Conservation (phyloP, 2,329 filamentous ascomycete species). For the Colletotrichum sp. region DNA sequence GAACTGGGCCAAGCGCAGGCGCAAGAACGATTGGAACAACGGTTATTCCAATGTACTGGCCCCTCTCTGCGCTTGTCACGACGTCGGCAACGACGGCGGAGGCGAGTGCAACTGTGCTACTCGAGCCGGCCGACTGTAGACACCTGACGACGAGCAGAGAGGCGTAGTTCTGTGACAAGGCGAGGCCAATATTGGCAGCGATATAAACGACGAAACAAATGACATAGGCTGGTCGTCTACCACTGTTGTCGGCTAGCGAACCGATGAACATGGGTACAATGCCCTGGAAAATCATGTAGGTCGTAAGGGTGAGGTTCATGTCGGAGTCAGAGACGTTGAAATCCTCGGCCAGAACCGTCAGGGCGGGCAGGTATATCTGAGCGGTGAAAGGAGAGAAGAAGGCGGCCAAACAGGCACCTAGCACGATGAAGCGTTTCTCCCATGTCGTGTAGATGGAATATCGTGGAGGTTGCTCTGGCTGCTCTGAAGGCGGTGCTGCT, state of each 20-base stretch:
- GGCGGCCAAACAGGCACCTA: slow-evolving; percentile 41
- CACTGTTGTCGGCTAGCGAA: slow-evolving; percentile 48
- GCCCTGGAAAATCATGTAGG: slow-evolving; percentile 66
- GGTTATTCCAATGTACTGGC: slow-evolving; percentile 44
- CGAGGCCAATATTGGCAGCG: slow-evolving; percentile 50
- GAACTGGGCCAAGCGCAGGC: slow-evolving; percentile 46
- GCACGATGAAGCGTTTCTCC: slow-evolving; percentile 46
- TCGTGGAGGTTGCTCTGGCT: slow-evolving; percentile 15
- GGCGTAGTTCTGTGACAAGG: slow-evolving; percentile 53
- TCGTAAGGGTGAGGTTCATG: slow-evolving; percentile 59
- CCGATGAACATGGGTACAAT: slow-evolving; percentile 58
- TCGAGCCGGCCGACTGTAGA: slow-evolving; percentile 57
- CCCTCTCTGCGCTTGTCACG: slow-evolving; percentile 54
- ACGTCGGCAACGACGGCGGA: slow-evolving; percentile 69
- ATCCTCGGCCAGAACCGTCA: slow-evolving; percentile 52
- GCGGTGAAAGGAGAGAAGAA: slow-evolving; percentile 53
- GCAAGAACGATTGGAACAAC: slow-evolving; percentile 48
- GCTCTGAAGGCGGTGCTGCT: not conserved
- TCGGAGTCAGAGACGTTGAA: slow-evolving; percentile 45
- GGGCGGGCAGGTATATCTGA: slow-evolving; percentile 60
- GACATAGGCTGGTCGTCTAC: slow-evolving; percentile 42
- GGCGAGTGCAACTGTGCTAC: slow-evolving; percentile 66
- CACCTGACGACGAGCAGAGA: slow-evolving; percentile 65
- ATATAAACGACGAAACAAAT: slow-evolving; percentile 37
- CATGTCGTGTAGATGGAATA: slow-evolving; percentile 44